A percentile compares a stretch with the other conserved stretches of the same genome.
Conservation (phyloP, 495 filamentous ascomycete species). For the Annulohypoxylon bovei region DNA sequence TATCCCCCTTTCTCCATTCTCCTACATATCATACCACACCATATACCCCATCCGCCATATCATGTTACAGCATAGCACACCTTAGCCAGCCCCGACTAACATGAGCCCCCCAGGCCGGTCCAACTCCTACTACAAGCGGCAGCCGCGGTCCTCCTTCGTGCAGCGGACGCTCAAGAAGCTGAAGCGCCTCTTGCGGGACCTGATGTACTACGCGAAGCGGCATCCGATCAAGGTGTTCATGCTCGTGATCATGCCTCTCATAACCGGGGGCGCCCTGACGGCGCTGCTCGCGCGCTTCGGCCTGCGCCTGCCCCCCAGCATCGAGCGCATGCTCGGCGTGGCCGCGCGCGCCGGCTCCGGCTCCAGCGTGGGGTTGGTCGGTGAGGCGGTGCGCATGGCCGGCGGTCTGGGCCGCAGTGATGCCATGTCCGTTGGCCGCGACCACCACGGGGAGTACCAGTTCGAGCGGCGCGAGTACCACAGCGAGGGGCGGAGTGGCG, state of each 20-base stretch:
- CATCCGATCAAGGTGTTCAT: slow-evolving; percentile 87
- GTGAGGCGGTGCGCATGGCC: slow-evolving; percentile 60
- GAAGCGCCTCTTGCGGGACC: slow-evolving; percentile 75
- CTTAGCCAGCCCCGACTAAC: too few species aligned
- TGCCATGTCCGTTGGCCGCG: slow-evolving; percentile 41
- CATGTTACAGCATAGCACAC: background rate
- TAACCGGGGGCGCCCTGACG: slow-evolving; percentile 81
- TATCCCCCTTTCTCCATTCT: background rate
- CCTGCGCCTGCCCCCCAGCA: slow-evolving; percentile 70
- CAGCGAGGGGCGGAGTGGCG: slow-evolving; percentile 40
- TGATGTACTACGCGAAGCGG: slow-evolving; percentile 76
- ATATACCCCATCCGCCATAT: background rate
- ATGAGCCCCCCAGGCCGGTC: slow-evolving; percentile 54
- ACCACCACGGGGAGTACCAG: slow-evolving; percentile 47
- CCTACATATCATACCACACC: background rate
- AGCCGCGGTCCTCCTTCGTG: slow-evolving; percentile 80
- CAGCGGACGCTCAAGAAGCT: slow-evolving; percentile 73
- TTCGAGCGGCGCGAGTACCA: slow-evolving; percentile 55
- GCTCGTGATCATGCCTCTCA: slow-evolving; percentile 83
- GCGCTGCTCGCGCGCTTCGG: slow-evolving; percentile 79
- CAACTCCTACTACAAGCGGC: slow-evolving; percentile 74
- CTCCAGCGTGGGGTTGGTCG: slow-evolving; percentile 61
- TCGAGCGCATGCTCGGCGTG: slow-evolving; percentile 66
- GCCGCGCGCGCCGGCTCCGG: slow-evolving; percentile 61
- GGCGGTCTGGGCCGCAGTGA: slow-evolving; percentile 40